These are phyloP conservation scores for Neoboletus subvelutipes DNA, from an alignment of 768 basidiomycete genomes.

Conservation along the genomic window DNA sequence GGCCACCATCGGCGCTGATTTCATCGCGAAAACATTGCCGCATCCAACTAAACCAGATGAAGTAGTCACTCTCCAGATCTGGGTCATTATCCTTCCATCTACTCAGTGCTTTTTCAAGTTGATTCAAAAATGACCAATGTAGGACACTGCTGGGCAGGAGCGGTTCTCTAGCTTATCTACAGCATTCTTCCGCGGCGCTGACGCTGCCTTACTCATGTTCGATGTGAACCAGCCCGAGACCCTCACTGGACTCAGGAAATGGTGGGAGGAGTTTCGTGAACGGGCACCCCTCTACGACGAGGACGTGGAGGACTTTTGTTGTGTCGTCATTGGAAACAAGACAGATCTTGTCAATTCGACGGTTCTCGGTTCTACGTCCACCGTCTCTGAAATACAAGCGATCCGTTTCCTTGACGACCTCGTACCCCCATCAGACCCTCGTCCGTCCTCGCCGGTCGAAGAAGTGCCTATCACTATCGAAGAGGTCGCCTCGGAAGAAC, in stretches of 20 bases:
- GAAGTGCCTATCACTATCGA: slow-evolving; percentile 16
- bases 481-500: slow-evolving; percentile 17
- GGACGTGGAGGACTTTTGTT: slow-evolving; percentile 62
- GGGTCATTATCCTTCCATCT: slow-evolving; percentile 40
- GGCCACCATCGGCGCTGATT: slow-evolving; percentile 89
- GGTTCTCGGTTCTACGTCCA: slow-evolving; percentile 16
- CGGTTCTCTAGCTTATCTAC: slow-evolving; percentile 79
- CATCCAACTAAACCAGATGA: slow-evolving; percentile 56
- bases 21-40: slow-evolving; percentile 72
- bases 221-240: slow-evolving; percentile 70
- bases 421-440: slow-evolving; percentile 40
- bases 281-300: slow-evolving; percentile 66
- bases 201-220: slow-evolving; percentile 79
- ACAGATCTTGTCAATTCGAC: slow-evolving; percentile 47
- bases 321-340: slow-evolving; percentile 78
- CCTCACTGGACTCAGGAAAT: slow-evolving; percentile 56
- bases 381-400: slow-evolving; percentile 45
- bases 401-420: slow-evolving; percentile 55
- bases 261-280: slow-evolving; percentile 78
- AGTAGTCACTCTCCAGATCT: slow-evolving; percentile 66
- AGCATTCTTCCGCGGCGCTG: slow-evolving; percentile 84
- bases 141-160: slow-evolving; percentile 90
- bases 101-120: neutral
- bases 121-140: slow-evolving; percentile 5
- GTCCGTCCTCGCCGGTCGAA: slow-evolving; percentile 8